Conservation (phyloP, 306 rosid species). For the Nissolia schottii region DNA sequence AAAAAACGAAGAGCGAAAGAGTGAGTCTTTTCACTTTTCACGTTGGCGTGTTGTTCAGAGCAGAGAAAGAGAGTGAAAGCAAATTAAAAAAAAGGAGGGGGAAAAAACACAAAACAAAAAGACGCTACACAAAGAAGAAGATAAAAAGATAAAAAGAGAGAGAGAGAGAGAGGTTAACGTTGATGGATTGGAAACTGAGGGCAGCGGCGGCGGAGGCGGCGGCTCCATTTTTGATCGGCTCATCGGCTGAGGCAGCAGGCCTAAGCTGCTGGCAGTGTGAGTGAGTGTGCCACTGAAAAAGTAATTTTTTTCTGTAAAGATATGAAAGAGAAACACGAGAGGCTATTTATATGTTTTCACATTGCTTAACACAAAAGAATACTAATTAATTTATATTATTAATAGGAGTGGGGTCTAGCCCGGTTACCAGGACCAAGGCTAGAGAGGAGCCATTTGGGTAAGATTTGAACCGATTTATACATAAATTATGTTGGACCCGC, state of each 20-base stretch:
- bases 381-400: no score
- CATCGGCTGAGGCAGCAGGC: background rate
- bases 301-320: no score
- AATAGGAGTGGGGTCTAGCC: no score
- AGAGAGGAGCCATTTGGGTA: no score
- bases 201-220: slow-evolving; percentile 43
- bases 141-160: background rate
- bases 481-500: no score
- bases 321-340: no score
- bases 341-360: no score
- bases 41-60: background rate
- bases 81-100: background rate
- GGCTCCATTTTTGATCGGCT: slow-evolving; percentile 44
- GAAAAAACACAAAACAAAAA: background rate
- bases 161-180: background rate
- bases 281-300: no score
- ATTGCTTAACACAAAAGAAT: no score
- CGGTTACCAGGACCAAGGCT: no score
- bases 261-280: background rate
- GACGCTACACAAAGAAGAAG: background rate
- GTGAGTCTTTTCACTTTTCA: background rate
- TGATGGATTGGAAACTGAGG: background rate
- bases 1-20: background rate
- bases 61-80: background rate
- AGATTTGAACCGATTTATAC: no score